Percentiles rank a stretch among this genome's conserved stretches.
phyloP scores from a whole-genome alignment of 768 basidiomycete species.

The Boletus barrowsii region DNA sequence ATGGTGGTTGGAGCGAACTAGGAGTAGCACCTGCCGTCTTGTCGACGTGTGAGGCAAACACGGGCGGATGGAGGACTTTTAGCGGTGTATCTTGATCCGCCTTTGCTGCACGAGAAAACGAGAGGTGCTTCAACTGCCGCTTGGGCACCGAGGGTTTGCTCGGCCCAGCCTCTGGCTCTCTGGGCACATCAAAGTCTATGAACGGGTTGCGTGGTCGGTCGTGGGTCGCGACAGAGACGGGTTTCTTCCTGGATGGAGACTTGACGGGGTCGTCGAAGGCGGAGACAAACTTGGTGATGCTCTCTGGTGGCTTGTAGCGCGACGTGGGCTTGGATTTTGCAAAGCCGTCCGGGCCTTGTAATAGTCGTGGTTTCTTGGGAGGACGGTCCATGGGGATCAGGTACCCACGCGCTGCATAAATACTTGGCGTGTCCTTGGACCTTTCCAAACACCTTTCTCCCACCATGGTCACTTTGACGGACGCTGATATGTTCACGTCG shows the following conservation, averaged over 20 bases:
- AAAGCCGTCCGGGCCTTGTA: constrained; percentile 29
- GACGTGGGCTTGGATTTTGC: constrained; percentile 19
- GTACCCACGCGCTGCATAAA: too few species aligned
- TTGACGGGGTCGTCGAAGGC: constrained; percentile 18
- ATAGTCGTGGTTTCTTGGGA: constrained; percentile 12
- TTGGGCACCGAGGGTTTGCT: constrained; percentile 10
- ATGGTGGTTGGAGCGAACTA: constrained; percentile 2
- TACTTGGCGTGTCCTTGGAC: too few species aligned
- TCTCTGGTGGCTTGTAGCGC: constrained; percentile 24
- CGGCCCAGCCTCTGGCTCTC: constrained; percentile 5
- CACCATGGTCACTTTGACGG: constrained; percentile 29
- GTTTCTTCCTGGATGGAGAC: constrained; percentile 5
- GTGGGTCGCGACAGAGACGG: constrained; percentile 1
- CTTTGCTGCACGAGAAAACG: constrained; percentile 2
- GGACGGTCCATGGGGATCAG: constrained; percentile 9
- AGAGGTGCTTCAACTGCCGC: constrained; percentile 4
- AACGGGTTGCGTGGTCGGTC: constrained; percentile 23
- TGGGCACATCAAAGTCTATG: constrained; percentile 4
- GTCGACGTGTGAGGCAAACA: constrained; percentile 3
- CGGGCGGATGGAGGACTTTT: constrained; percentile 16
- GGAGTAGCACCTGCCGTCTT: constrained; percentile 1
- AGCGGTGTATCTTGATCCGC: not conserved
- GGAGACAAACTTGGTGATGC: constrained; percentile 29
- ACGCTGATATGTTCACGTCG: constrained; percentile 25
- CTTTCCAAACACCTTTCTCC: not conserved